Evolutionary conservation across 78 protist species (phyloP).

Genomic region (Dictyostelium intermedium): DNA sequence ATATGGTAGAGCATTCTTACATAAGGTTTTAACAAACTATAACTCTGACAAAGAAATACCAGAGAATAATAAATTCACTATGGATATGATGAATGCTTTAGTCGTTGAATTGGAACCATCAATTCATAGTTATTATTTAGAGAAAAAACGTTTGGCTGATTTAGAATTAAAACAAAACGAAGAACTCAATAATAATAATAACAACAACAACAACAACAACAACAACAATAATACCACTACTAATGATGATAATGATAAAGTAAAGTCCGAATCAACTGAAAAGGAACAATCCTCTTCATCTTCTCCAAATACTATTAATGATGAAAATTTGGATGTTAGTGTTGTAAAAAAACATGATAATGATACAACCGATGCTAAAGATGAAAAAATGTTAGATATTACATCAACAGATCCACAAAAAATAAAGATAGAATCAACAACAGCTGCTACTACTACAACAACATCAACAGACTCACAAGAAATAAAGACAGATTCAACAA

Average conservation of each 20-base stretch:
- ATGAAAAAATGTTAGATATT: neutral
- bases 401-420: neutral
- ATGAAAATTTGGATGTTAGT: neutral
- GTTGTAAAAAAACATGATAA: neutral
- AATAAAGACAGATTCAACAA: neutral
- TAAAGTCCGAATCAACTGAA: neutral
- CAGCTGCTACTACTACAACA: conserved; percentile 5
- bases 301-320: neutral
- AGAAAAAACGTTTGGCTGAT: neutral
- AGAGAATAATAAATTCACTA: neutral
- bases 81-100: conserved; percentile 5
- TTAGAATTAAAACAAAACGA: conserved; percentile 2
- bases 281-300: neutral
- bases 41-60: neutral
- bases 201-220: too few species aligned
- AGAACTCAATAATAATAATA: neutral
- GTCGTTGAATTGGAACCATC: neutral
- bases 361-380: neutral
- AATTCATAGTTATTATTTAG: neutral
- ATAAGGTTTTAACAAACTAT: neutral
- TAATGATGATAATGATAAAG: neutral
- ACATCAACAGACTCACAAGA: neutral
- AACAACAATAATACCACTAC: too few species aligned
- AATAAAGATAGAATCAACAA: neutral
- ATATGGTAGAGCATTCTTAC: conserved; percentile 65